A percentile compares a stretch with the other conserved stretches of the same genome.
These are phyloP conservation scores for Russula virescens DNA, from an alignment of 768 basidiomycete genomes.

Conservation along the genomic window DNA sequence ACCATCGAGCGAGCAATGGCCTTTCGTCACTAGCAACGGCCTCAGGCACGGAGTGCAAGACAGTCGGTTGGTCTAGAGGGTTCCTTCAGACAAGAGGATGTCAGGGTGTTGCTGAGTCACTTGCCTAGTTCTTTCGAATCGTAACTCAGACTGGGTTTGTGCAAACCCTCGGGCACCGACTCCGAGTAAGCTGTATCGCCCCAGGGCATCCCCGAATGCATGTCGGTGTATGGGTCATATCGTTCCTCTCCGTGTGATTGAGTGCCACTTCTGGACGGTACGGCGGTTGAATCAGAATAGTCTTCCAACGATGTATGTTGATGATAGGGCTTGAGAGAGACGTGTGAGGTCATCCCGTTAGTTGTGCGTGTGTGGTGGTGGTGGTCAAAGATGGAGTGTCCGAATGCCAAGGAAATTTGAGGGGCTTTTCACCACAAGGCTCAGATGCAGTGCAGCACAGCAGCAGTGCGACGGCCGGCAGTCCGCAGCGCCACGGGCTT, in stretches of 20 bases:
- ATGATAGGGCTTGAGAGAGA: constrained; percentile 1
- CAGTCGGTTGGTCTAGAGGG: constrained; percentile 1
- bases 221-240: constrained; percentile 16
- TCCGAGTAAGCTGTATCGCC: neutral
- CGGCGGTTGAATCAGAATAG: neutral
- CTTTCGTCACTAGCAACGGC: neutral
- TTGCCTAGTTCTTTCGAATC: constrained; percentile 10
- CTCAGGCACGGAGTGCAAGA: neutral
- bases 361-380: constrained; percentile 30
- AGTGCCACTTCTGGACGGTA: neutral
- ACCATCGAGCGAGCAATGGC: constrained; percentile 11
- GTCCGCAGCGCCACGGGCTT: too few relatives aligned
- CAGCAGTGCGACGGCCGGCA: too few relatives aligned
- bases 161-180: neutral
- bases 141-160: constrained; percentile 12
- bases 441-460: constrained; percentile 5
- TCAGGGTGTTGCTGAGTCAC: neutral
- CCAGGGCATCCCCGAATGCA: neutral
- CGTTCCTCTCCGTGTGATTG: constrained; percentile 16
- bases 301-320: neutral
- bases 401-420: neutral
- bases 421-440: neutral
- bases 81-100: neutral
- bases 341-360: constrained; percentile 35
- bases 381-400: constrained; percentile 11